Conservation (phyloP, 768 basidiomycete genomes). For the Phylloporus scabripes region DNA sequence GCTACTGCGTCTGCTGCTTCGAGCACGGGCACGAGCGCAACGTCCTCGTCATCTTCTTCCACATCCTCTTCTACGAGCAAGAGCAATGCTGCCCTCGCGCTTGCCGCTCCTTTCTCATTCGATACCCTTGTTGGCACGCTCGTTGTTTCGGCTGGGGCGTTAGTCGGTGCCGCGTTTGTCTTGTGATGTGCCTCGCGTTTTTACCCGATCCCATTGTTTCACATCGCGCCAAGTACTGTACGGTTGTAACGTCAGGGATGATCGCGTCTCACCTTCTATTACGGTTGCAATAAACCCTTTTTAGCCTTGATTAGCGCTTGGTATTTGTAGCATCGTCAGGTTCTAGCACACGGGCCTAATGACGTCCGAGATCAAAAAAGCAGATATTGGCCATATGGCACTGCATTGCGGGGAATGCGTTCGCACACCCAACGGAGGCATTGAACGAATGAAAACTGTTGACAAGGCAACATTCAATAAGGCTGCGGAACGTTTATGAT, state of each 20-base stretch:
- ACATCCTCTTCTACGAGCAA: slow-evolving; percentile 1
- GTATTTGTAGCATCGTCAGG: not conserved
- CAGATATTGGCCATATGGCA: not conserved
- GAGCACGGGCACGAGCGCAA: not conserved
- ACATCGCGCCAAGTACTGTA: not conserved
- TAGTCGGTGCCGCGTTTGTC: slow-evolving; percentile 23
- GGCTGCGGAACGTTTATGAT: not conserved
- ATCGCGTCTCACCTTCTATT: not conserved
- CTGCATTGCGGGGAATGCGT: slow-evolving; percentile 5
- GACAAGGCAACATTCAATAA: not conserved
- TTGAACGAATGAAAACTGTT: not conserved
- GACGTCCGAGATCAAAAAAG: not conserved
- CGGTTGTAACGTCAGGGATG: not conserved
- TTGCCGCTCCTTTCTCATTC: slow-evolving; percentile 15
- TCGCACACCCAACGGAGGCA: not conserved
- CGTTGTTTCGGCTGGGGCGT: slow-evolving; percentile 22
- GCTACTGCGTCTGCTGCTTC: not conserved
- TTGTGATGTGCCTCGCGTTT: slow-evolving; percentile 10
- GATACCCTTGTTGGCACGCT: slow-evolving; percentile 16
- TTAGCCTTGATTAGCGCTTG: not conserved
- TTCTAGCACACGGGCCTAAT: not conserved
- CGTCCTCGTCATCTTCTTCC: not conserved
- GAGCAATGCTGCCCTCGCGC: slow-evolving; percentile 12
- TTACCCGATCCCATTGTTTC: not conserved
- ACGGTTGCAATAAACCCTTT: not conserved